phyloP scores from a whole-genome alignment of 192 early-diverging fungal species.

The Podila epicladia region DNA sequence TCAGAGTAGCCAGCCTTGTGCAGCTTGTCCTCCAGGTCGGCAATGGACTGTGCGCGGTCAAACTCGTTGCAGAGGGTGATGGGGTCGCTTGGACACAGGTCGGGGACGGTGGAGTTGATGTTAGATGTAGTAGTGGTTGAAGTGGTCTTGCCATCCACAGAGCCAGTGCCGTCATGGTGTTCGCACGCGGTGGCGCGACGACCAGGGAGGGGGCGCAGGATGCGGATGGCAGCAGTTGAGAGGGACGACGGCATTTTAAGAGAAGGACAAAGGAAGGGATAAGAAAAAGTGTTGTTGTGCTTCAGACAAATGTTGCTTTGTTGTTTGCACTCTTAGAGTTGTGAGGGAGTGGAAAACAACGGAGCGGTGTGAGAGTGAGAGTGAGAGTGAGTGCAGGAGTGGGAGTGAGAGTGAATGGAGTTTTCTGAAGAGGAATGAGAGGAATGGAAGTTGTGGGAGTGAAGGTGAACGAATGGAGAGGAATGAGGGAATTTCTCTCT shows the following conservation, averaged over 20 bases:
- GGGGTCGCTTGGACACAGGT: slow-evolving; percentile 8
- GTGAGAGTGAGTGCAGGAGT: background rate
- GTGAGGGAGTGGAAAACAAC: background rate
- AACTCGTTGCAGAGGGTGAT: slow-evolving; percentile 31
- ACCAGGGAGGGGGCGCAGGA: slow-evolving; percentile 17
- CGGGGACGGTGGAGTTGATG: background rate
- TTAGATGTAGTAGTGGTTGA: background rate
- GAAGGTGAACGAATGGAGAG: background rate
- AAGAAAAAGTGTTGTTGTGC: background rate
- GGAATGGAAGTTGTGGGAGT: background rate
- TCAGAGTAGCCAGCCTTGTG: slow-evolving; percentile 18
- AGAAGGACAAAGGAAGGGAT: background rate
- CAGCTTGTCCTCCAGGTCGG: slow-evolving; percentile 13
- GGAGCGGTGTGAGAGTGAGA: background rate
- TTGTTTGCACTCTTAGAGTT: background rate
- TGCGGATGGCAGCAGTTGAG: slow-evolving; percentile 14
- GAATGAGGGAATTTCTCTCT: background rate
- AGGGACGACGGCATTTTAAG: slow-evolving; percentile 7
- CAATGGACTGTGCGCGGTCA: slow-evolving; percentile 6
- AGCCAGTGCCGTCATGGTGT: background rate
- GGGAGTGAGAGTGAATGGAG: background rate
- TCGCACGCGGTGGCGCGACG: background rate
- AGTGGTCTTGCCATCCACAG: background rate
- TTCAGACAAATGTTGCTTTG: background rate
- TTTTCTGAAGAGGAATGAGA: too few species aligned